Conservation (phyloP, 108 stramenopile genomes). For the Nitzschia palea region DNA sequence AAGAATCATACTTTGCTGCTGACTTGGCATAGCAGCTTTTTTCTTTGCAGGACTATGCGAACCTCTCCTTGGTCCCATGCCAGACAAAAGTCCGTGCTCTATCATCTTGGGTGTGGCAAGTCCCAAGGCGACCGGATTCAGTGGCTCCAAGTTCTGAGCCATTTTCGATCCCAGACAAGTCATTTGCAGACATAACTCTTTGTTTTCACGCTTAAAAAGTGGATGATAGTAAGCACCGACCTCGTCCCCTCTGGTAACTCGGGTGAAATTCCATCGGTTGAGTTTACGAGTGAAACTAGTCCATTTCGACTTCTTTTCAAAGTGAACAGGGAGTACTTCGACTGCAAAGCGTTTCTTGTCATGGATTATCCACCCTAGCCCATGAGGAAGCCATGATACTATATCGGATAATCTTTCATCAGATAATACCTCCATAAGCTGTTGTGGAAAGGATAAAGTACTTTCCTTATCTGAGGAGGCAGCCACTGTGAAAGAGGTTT, state of each 20-base stretch:
- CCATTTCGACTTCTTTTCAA: constrained; percentile 49
- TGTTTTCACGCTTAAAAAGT: not conserved
- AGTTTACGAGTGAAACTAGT: constrained; percentile 60
- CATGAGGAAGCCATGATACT: constrained; percentile 65
- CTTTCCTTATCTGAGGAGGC: not conserved
- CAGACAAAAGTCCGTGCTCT: not conserved
- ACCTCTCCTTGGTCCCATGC: not conserved
- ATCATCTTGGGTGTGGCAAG: constrained; percentile 25
- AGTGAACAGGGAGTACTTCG: constrained; percentile 56
- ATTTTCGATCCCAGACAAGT: constrained; percentile 29
- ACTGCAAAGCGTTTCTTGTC: constrained; percentile 57
- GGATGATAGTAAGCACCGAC: constrained; percentile 60
- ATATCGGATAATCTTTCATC: constrained; percentile 49
- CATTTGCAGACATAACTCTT: constrained; percentile 7
- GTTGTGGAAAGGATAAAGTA: constrained; percentile 7
- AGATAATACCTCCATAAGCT: constrained; percentile 62
- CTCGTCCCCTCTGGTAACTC: constrained; percentile 56
- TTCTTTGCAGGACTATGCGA: too few species aligned
- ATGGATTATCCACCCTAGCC: constrained; percentile 57
- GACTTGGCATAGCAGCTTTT: too few species aligned
- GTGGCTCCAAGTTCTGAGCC: constrained; percentile 29
- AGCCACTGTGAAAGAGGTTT: not conserved
- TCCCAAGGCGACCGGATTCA: constrained; percentile 34
- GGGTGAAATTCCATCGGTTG: constrained; percentile 62
- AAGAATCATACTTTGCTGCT: too few species aligned